Percentiles rank a stretch among this genome's conserved stretches.
Evolutionary conservation across 1,139 yeast species (phyloP).

Genomic region (Meyerozyma carpophila): DNA sequence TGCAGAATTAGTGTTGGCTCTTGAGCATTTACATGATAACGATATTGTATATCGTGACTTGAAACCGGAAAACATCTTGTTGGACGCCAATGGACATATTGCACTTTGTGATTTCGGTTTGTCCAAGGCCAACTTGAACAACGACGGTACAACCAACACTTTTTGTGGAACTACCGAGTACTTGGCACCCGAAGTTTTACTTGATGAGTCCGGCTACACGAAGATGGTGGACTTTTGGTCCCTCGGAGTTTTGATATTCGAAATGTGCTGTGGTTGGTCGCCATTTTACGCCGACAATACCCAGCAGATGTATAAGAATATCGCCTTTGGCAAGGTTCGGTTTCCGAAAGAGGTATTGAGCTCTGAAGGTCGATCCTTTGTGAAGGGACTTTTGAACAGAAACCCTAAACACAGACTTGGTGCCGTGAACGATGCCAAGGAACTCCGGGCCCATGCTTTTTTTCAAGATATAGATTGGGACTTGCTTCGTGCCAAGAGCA

Average conservation of each 20-base stretch:
- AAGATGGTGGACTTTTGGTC: conserved; percentile 90
- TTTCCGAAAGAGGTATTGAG: conserved; percentile 94
- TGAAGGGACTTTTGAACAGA: conserved; percentile 88
- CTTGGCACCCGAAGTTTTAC: conserved; percentile 72
- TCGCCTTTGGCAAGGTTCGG: conserved; percentile 95
- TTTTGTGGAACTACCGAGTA: conserved; percentile 97
- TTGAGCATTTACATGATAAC: conserved; percentile 88
- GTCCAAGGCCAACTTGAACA: conserved; percentile 83
- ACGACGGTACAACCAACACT: conserved; percentile 91
- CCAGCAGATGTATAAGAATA: conserved; percentile 97
- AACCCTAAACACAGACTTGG: conserved; percentile 95
- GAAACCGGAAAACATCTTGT: conserved; percentile 87
- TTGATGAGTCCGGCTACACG: conserved; percentile 81
- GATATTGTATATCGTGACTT: conserved; percentile 92
- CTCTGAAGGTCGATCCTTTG: conserved; percentile 89
- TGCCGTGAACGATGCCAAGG: conserved; percentile 85
- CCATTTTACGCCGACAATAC: conserved; percentile 97
- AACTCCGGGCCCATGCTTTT: conserved; percentile 84
- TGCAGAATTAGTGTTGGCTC: conserved; percentile 87
- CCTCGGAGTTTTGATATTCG: conserved; percentile 73
- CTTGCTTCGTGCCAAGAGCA: conserved; percentile 64
- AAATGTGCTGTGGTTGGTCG: conserved; percentile 99
- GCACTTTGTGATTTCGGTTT: conserved; percentile 96
- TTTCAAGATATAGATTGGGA: conserved; percentile 91
- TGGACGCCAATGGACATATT: conserved; percentile 96